Evolutionary conservation across 768 basidiomycete genomes (phyloP).

Genomic region (Tubosaeta brunneosetosa): DNA sequence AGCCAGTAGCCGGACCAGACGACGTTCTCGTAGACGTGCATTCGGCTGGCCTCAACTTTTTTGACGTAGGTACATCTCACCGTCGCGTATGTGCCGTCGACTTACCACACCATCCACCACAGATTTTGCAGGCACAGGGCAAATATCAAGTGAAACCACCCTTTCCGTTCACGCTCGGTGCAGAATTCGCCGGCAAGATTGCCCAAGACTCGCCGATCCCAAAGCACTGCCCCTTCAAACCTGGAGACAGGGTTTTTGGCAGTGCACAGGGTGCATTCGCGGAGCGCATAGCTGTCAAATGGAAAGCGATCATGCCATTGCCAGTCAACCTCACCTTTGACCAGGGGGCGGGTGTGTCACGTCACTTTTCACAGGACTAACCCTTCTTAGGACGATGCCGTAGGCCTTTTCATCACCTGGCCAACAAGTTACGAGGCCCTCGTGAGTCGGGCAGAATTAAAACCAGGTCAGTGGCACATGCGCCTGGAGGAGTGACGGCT

Average conservation of each 20-base stretch:
- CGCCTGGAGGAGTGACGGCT: conserved; percentile 3
- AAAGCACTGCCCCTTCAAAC: conserved; percentile 67
- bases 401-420: conserved; percentile 83
- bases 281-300: conserved; percentile 62
- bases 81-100: conserved; percentile 1
- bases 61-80: conserved; percentile 43
- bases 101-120: conserved; percentile 1
- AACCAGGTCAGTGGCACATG: conserved; percentile 50
- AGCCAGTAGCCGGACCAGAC: conserved; percentile 44
- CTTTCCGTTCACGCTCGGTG: conserved; percentile 79
- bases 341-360: conserved; percentile 71
- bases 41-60: conserved; percentile 74
- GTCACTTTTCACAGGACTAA: not conserved
- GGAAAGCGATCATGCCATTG: conserved; percentile 52
- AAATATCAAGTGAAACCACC: conserved; percentile 84
- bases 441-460: conserved; percentile 75
- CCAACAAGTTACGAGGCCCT: conserved; percentile 92
- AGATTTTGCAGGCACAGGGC: conserved; percentile 86
- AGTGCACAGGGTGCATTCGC: conserved; percentile 74
- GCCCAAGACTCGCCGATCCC: conserved; percentile 71
- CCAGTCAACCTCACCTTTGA: conserved; percentile 77
- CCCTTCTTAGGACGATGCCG: conserved; percentile 1
- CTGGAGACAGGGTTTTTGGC: conserved; percentile 88
- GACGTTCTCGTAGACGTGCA: conserved; percentile 75
- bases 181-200: conserved; percentile 82